Conservation (phyloP, 1,284 basidiomycete species). For the Earliella scabrosa region DNA sequence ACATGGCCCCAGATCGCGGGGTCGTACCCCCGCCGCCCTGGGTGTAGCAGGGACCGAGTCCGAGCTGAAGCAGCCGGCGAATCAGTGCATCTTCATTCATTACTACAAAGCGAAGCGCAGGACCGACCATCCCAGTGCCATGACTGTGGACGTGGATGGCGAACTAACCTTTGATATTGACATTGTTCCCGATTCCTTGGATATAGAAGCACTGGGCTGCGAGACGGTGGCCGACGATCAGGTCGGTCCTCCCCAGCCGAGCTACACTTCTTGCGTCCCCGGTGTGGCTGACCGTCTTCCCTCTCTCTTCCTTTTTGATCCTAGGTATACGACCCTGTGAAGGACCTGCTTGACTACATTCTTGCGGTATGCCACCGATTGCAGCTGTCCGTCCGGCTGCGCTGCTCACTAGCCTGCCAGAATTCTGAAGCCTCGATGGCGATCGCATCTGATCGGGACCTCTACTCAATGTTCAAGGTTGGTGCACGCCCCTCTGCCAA, state of each 20-base stretch:
- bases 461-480: conserved; percentile 22
- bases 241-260: too few species aligned
- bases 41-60: not conserved
- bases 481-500: not conserved
- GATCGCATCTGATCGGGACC: conserved; percentile 10
- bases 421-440: conserved; percentile 17
- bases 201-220: too few species aligned
- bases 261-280: too few species aligned
- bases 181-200: not conserved
- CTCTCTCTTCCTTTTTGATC: too few species aligned
- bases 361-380: conserved; percentile 7
- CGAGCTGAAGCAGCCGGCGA: not conserved
- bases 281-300: too few species aligned
- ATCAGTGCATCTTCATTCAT: conserved; percentile 20
- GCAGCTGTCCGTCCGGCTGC: too few species aligned
- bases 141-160: conserved; percentile 20
- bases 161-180: conserved; percentile 20
- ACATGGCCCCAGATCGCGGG: too few species aligned
- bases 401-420: not conserved
- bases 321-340: conserved; percentile 15
- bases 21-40: conserved; percentile 10
- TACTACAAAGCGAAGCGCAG: conserved; percentile 19
- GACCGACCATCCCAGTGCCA: not conserved
- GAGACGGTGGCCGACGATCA: too few species aligned
- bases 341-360: conserved; percentile 24